Evolutionary conservation across 225 moss, liverwort and hornwort species (phyloP).

Genomic region (Ulota crispa): DNA sequence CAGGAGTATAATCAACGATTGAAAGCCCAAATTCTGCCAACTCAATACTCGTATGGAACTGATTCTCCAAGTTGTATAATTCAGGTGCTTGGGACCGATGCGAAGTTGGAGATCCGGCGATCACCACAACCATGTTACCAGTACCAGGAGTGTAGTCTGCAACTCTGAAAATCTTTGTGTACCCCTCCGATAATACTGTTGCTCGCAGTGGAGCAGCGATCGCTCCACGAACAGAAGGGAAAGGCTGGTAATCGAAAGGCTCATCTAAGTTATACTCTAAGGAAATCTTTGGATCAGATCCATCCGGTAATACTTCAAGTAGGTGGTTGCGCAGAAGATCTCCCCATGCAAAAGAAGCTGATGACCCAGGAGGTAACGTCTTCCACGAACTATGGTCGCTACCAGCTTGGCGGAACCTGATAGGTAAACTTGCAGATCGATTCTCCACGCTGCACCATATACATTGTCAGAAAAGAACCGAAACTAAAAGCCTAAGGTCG

Average conservation of each 20-base stretch:
- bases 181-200: slow-evolving; percentile 70
- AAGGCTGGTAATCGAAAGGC: slow-evolving; percentile 71
- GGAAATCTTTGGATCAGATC: slow-evolving; percentile 59
- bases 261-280: slow-evolving; percentile 79
- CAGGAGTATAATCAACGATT: slow-evolving; percentile 92
- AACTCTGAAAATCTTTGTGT: slow-evolving; percentile 73
- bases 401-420: slow-evolving; percentile 83
- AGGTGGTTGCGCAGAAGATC: slow-evolving; percentile 64
- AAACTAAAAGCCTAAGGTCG: neutral
- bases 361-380: slow-evolving; percentile 65
- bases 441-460: slow-evolving; percentile 71
- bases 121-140: slow-evolving; percentile 51
- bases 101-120: slow-evolving; percentile 37
- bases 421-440: slow-evolving; percentile 69
- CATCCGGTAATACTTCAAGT: slow-evolving; percentile 77
- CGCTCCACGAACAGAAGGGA: slow-evolving; percentile 58
- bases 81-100: slow-evolving; percentile 44
- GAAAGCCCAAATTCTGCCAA: slow-evolving; percentile 91
- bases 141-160: slow-evolving; percentile 73
- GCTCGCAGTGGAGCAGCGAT: slow-evolving; percentile 61
- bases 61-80: slow-evolving; percentile 62
- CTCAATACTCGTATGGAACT: slow-evolving; percentile 86
- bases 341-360: slow-evolving; percentile 87
- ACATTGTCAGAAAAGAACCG: slow-evolving; percentile 14
- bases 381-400: slow-evolving; percentile 69